Conservation (phyloP, 106 monocot species). For the Dendrobium officinale region DNA sequence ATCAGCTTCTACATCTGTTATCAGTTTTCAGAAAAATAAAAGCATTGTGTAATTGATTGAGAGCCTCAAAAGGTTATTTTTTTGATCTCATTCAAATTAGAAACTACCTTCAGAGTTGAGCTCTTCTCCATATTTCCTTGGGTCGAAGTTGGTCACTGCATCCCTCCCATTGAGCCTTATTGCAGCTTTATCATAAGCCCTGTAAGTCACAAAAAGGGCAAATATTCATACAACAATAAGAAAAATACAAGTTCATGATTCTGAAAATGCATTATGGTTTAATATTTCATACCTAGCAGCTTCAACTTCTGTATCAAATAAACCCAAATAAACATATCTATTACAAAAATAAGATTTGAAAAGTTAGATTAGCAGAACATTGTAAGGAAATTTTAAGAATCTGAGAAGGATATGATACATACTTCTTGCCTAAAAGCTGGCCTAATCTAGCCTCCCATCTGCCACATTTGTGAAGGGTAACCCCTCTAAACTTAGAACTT, state of each 20-base stretch:
- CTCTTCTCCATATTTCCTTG: constrained; percentile 42
- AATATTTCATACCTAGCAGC: constrained; percentile 44
- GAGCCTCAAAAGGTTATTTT: too few species aligned
- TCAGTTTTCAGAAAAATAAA: background rate
- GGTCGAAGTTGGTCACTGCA: constrained; percentile 54
- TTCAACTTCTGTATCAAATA: constrained; percentile 77
- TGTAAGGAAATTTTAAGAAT: background rate
- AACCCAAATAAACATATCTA: constrained; percentile 85
- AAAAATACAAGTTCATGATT: background rate
- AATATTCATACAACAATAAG: too few species aligned
- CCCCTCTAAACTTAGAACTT: constrained; percentile 91
- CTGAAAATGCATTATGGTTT: background rate
- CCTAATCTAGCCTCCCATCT: constrained; percentile 99
- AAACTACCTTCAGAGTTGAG: constrained; percentile 15
- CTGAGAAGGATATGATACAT: background rate
- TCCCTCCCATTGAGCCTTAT: constrained; percentile 55
- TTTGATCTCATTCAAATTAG: too few species aligned
- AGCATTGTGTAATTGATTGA: background rate
- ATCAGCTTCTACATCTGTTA: constrained; percentile 13
- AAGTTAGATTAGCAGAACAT: background rate
- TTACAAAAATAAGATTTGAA: background rate
- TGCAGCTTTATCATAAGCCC: constrained; percentile 54
- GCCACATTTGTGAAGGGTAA: constrained; percentile 96
- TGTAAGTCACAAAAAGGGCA: background rate
- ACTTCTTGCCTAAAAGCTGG: constrained; percentile 95